Conservation (phyloP, 148 eudicot genomes). For the Rhododendron ovatum region DNA sequence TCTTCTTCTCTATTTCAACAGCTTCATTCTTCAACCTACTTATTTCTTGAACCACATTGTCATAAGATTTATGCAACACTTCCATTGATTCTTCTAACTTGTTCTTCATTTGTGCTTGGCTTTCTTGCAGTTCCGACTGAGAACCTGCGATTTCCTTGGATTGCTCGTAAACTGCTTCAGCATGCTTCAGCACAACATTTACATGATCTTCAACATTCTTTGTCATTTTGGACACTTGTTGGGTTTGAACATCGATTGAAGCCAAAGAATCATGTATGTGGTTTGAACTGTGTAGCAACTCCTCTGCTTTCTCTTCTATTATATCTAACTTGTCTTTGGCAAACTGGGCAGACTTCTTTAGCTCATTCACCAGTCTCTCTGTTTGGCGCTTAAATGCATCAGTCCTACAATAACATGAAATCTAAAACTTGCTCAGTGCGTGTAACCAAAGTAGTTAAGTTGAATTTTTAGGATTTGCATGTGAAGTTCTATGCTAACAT, state of each 20-base stretch:
- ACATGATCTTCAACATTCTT: conserved; percentile 46
- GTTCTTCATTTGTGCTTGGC: conserved; percentile 53
- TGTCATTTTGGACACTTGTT: conserved; percentile 37
- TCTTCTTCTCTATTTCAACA: conserved; percentile 49
- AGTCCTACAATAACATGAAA: conserved; percentile 34
- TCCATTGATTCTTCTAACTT: conserved; percentile 52
- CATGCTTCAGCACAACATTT: conserved; percentile 31
- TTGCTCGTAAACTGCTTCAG: conserved; percentile 46
- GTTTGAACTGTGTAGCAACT: conserved; percentile 33
- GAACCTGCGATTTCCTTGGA: conserved; percentile 48
- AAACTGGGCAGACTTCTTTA: conserved; percentile 55
- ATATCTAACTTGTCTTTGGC: conserved; percentile 55
- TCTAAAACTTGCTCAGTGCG: not conserved
- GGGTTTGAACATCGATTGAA: conserved; percentile 44
- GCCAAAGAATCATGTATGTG: conserved; percentile 48
- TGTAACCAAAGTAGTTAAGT: too few species aligned
- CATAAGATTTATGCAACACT: conserved; percentile 47
- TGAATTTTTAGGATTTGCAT: not conserved
- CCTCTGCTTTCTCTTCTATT: conserved; percentile 51
- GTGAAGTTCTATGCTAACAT: not conserved
- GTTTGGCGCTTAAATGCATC: conserved; percentile 59
- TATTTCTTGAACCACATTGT: conserved; percentile 41
- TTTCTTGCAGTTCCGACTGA: conserved; percentile 51
- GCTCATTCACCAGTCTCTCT: conserved; percentile 69
- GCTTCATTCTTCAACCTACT: conserved; percentile 39